A percentile compares a stretch with the other conserved stretches of the same genome.
These are phyloP conservation scores for Termitomyces bulborhizus DNA, from an alignment of 768 basidiomycete species.

Conservation along the genomic window DNA sequence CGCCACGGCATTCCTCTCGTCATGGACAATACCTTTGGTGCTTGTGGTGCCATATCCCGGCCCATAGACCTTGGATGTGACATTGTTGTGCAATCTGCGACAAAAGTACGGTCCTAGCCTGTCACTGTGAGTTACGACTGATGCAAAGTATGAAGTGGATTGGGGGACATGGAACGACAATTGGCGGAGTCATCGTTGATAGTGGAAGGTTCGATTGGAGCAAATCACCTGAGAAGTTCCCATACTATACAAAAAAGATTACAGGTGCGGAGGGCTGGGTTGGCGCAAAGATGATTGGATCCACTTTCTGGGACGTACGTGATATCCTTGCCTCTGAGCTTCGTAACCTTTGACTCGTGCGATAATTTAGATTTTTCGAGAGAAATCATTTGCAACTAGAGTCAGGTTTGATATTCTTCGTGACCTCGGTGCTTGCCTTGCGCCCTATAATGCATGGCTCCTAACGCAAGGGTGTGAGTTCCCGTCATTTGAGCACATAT, in stretches of 20 bases:
- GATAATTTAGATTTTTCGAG: conserved; percentile 11
- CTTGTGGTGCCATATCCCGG: conserved; percentile 39
- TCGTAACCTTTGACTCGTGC: neutral
- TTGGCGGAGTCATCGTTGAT: conserved; percentile 60
- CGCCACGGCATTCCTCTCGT: conserved; percentile 52
- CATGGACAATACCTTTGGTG: conserved; percentile 61
- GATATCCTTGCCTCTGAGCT: neutral
- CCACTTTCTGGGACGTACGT: conserved; percentile 13
- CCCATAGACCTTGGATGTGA: conserved; percentile 23
- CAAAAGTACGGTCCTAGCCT: neutral
- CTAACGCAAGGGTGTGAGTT: conserved; percentile 40
- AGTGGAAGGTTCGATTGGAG: conserved; percentile 55
- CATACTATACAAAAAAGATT: conserved; percentile 8
- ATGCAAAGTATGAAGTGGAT: conserved; percentile 53
- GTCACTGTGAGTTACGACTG: neutral
- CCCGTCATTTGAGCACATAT: neutral
- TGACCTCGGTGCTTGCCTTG: conserved; percentile 46
- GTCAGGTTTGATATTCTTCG: conserved; percentile 47
- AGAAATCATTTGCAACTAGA: conserved; percentile 14
- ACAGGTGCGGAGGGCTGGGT: conserved; percentile 8
- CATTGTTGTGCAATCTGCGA: conserved; percentile 26
- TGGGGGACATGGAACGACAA: conserved; percentile 60
- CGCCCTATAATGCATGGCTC: conserved; percentile 54
- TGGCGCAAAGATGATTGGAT: conserved; percentile 8
- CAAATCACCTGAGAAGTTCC: conserved; percentile 40